A percentile compares a stretch with the other conserved stretches of the same genome.
Conservation (phyloP, 768 basidiomycete species). For the Pulveroboletus ravenelii region DNA sequence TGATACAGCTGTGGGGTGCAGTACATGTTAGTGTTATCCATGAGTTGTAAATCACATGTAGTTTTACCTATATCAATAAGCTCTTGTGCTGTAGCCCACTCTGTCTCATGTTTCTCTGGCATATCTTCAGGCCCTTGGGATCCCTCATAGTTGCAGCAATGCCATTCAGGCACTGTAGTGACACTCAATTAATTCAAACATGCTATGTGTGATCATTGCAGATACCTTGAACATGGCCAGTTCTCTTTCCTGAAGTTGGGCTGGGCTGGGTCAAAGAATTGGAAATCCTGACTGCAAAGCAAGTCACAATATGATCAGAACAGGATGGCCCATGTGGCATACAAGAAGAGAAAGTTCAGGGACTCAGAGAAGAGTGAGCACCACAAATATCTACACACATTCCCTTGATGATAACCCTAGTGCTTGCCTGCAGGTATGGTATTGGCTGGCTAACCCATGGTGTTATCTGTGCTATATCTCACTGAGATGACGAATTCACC, state of each 20-base stretch:
- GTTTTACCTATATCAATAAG: slow-evolving; percentile 75
- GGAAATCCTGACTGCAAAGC: slow-evolving; percentile 78
- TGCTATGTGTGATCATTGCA: background rate
- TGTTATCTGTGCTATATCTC: too few relatives aligned
- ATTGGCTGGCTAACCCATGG: too few relatives aligned
- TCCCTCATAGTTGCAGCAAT: slow-evolving; percentile 64
- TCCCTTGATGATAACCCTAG: too few relatives aligned
- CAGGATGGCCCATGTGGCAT: too few relatives aligned
- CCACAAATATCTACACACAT: too few relatives aligned
- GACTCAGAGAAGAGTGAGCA: too few relatives aligned
- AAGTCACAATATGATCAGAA: background rate
- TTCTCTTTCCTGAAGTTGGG: slow-evolving; percentile 83
- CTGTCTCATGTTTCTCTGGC: slow-evolving; percentile 78
- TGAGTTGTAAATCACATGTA: background rate
- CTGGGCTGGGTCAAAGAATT: slow-evolving; percentile 83
- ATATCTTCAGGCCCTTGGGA: slow-evolving; percentile 68
- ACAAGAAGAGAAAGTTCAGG: too few relatives aligned
- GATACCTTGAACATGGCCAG: slow-evolving; percentile 71
- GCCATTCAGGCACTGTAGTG: slow-evolving; percentile 54
- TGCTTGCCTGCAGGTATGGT: too few relatives aligned
- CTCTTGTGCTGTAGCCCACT: slow-evolving; percentile 73
- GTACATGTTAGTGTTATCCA: background rate
- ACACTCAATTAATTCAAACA: background rate
- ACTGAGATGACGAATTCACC: too few relatives aligned
- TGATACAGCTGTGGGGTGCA: slow-evolving; percentile 61